A percentile compares a stretch with the other conserved stretches of the same genome.
Evolutionary conservation across 257 asterid species (phyloP).

Genomic region (Ocimum tenuiflorum): DNA sequence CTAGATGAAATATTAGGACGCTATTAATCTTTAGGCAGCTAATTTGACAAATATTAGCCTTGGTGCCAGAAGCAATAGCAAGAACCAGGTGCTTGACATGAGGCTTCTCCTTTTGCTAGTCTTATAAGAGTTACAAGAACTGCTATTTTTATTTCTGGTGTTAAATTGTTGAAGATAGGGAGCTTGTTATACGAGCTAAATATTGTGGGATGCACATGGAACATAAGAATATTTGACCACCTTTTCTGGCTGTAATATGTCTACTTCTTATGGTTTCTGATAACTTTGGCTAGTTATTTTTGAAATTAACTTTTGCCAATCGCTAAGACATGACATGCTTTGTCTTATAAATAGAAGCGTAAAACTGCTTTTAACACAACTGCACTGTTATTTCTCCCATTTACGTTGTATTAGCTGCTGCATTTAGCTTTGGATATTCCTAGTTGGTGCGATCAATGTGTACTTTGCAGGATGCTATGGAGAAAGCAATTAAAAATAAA

Average conservation of each 20-base stretch:
- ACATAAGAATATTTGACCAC: constrained; percentile 4
- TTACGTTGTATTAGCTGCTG: constrained; percentile 4
- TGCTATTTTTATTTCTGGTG: not conserved
- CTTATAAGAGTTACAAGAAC: not conserved
- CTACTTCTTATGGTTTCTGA: constrained; percentile 1
- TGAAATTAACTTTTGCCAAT: not conserved
- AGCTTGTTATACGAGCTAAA: not conserved
- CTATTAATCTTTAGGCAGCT: constrained; percentile 6
- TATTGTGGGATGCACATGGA: not conserved
- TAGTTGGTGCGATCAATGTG: constrained; percentile 7
- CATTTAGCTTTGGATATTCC: not conserved
- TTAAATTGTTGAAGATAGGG: not conserved
- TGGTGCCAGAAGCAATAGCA: not conserved
- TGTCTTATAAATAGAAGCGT: not conserved
- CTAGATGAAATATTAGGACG: not conserved
- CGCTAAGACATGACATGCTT: not conserved
- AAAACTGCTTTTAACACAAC: not conserved
- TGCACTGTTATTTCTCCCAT: not conserved
- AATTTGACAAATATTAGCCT: not conserved
- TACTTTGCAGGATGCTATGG: constrained; percentile 87
- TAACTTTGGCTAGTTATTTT: not conserved
- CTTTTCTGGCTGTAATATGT: not conserved
- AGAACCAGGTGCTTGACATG: not conserved
- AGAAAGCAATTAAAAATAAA: constrained; percentile 94
- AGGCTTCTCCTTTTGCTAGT: not conserved